Evolutionary conservation across 2,329 filamentous ascomycete genomes (phyloP), one percentile per base, ranked within the genome.

Genomic region (Pseudopithomyces maydicus): DNA sequence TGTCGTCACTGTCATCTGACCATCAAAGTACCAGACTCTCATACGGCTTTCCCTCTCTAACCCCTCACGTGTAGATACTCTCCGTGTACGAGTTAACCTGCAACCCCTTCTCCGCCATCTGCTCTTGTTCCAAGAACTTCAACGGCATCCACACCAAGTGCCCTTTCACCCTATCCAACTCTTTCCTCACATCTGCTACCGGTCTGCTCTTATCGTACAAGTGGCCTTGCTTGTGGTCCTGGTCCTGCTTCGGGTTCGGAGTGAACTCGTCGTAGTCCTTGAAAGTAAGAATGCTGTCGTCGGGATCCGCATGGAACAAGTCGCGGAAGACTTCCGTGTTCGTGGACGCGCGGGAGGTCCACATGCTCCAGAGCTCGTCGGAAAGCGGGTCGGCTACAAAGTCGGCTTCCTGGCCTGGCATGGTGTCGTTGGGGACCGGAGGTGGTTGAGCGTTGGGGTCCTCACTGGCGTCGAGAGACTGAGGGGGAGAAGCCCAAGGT

Each of bases 61-160:
- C 10, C 10, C n/a, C 23, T 50, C 52, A 58, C 11, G 90, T 90
- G 73, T 91, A 95, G 59, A 96, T 86, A 83, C 90, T 92, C 81
- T 97, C 92, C 0, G 94, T 98, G 70, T 87, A 89, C 44, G 85
- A 79, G 74, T 98, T 98, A 39, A 98, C 87, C 77, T 92, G 88
- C 75, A 98, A 70, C 0, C 94, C 93, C 68, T 85, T 86, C 79
- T 97, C 93, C 0, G 93, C 93, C 92, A 98, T 96, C 67, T 91
- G 84, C 0, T 88, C 92, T 62, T 96, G 88, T 67, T 85, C 83
- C 71, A 98, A 77, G 73, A 97, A 98, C 44, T 92, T 86, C 68
- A 98, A 75, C n/a, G 92, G 92, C 88, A 97, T 94, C 91, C 91
- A 96, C 6, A 98, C 94, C 39, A 98, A 76, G 79, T 98, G 94